A percentile compares a stretch with the other conserved stretches of the same genome.
Evolutionary conservation across 2,329 filamentous ascomycete species (phyloP).

Genomic region (Cytospora chrysosperma): DNA sequence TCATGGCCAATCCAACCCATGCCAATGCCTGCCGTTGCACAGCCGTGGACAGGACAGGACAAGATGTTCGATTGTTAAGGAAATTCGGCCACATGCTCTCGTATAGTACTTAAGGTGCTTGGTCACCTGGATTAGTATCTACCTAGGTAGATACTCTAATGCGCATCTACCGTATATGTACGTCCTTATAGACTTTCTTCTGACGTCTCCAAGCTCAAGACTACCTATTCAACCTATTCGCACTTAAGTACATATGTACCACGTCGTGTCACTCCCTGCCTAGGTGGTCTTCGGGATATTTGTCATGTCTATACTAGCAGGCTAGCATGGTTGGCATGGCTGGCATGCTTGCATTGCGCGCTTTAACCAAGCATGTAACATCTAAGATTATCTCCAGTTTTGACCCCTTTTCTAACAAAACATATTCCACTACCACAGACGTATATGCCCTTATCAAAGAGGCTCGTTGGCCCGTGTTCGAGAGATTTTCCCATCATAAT

Average conservation of each 20-base stretch:
- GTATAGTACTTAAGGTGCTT: not conserved
- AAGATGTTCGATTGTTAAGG: not conserved
- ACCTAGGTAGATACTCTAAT: not conserved
- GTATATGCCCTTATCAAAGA: not conserved
- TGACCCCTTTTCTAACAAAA: slow-evolving; percentile 21
- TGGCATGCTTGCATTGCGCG: not conserved
- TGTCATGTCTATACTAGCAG: not conserved
- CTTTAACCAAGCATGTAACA: slow-evolving; percentile 7
- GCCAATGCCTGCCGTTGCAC: not conserved
- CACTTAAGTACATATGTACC: not conserved
- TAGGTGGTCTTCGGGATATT: not conserved
- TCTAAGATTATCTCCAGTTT: slow-evolving; percentile 22
- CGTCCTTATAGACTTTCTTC: too few relatives aligned
- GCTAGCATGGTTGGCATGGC: too few relatives aligned
- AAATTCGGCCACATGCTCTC: not conserved
- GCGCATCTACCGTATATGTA: too few relatives aligned
- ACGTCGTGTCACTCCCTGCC: not conserved
- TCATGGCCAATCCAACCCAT: not conserved
- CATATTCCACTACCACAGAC: too few relatives aligned
- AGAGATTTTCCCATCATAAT: not conserved
- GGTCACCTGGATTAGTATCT: not conserved
- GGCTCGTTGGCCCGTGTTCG: not conserved
- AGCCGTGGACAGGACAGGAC: not conserved
- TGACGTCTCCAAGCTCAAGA: too few relatives aligned
- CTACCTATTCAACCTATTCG: too few relatives aligned